Evolutionary conservation across 805 yeast genomes (phyloP).

Genomic region (Maudiozyma barnettii): DNA sequence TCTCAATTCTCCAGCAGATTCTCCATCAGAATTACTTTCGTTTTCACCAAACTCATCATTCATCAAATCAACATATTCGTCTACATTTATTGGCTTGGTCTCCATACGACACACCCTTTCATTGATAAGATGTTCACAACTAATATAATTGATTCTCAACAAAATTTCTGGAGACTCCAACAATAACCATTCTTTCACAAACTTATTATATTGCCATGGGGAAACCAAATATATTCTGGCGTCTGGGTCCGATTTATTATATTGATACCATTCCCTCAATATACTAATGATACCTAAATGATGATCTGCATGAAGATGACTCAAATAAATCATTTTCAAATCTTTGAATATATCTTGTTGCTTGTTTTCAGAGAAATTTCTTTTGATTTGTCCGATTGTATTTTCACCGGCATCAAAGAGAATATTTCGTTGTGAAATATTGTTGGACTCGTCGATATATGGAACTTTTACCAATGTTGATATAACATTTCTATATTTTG

Average conservation of each 20-base stretch:
- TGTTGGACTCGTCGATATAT: conserved; percentile 27
- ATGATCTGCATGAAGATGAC: conserved; percentile 96
- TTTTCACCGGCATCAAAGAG: conserved; percentile 95
- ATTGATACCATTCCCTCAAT: conserved; percentile 54
- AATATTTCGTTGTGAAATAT: conserved; percentile 34
- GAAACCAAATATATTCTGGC: conserved; percentile 47
- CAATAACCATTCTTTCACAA: conserved; percentile 58
- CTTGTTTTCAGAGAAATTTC: conserved; percentile 48
- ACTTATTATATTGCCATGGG: conserved; percentile 66
- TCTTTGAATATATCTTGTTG: conserved; percentile 43
- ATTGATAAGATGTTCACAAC: conserved; percentile 49
- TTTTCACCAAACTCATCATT: conserved; percentile 3
- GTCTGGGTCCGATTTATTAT: conserved; percentile 31
- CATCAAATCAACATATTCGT: conserved; percentile 10
- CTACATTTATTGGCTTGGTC: conserved; percentile 23
- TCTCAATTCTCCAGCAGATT: background rate
- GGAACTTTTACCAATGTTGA: conserved; percentile 74
- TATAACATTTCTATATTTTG: conserved; percentile 74
- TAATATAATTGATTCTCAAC: conserved; percentile 40
- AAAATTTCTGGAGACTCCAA: conserved; percentile 38
- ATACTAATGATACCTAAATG: conserved; percentile 76
- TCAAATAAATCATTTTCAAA: conserved; percentile 55
- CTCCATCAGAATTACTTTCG: background rate
- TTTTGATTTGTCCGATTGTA: conserved; percentile 60
- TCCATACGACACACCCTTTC: conserved; percentile 30